Percentiles rank a stretch among this genome's conserved stretches.
phyloP scores from a whole-genome alignment of 2,329 filamentous ascomycete species.

The Aspergillus floridensis region DNA sequence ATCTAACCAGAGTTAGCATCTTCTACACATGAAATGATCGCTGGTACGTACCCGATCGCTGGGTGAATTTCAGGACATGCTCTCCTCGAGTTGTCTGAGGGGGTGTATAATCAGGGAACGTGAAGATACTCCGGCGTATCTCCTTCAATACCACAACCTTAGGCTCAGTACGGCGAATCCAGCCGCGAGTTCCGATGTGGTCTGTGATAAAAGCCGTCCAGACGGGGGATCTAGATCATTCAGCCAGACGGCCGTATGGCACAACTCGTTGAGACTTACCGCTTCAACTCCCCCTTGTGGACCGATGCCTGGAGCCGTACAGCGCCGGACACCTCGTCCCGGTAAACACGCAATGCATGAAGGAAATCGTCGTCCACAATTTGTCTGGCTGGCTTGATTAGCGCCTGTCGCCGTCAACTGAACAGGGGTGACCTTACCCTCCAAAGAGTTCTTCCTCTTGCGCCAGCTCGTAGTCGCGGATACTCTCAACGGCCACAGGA shows the following conservation, averaged over 20 bases:
- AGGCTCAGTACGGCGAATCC: constrained; percentile 46
- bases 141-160: constrained; percentile 50
- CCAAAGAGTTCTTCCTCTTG: constrained; percentile 50
- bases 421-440: constrained; percentile 38
- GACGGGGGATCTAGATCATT: constrained; percentile 49
- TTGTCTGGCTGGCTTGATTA: constrained; percentile 45
- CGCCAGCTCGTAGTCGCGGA: constrained; percentile 52
- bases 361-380: constrained; percentile 53
- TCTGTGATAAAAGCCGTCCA: constrained; percentile 60
- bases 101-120: constrained; percentile 49
- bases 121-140: constrained; percentile 54
- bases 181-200: constrained; percentile 46
- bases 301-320: constrained; percentile 58
- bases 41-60: constrained; percentile 30
- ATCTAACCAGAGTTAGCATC: constrained; percentile 29
- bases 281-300: constrained; percentile 51
- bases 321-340: constrained; percentile 50
- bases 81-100: constrained; percentile 36
- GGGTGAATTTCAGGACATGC: constrained; percentile 41
- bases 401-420: not conserved
- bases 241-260: not conserved
- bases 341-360: constrained; percentile 56
- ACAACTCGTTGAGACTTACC: constrained; percentile 29
- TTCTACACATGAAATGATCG: not conserved
- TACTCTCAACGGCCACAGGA: constrained; percentile 37